phyloP scores from a whole-genome alignment of 73 alveolate species.

The Tetrahymena malaccensis region DNA sequence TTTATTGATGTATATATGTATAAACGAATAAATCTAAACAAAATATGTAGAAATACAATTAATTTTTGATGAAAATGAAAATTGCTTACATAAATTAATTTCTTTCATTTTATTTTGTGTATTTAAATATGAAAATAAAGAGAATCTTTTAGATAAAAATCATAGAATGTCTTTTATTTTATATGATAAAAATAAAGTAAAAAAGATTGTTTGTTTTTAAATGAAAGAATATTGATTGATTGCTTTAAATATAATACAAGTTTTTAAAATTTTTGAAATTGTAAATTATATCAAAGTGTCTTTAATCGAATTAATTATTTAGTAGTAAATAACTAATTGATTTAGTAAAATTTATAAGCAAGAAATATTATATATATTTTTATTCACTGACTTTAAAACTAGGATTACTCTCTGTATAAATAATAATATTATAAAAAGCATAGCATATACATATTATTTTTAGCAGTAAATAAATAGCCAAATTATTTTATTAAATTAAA shows the following conservation, averaged over 20 bases:
- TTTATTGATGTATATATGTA: too few relatives aligned
- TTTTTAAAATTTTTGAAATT: not conserved
- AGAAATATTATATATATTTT: too few relatives aligned
- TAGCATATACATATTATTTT: not conserved
- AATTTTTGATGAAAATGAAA: not conserved
- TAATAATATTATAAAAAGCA: not conserved
- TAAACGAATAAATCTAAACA: too few relatives aligned
- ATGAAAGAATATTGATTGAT: not conserved
- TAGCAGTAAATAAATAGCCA: not conserved
- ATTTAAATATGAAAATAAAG: not conserved
- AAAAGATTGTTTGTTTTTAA: not conserved
- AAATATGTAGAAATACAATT: not conserved
- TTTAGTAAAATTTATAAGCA: not conserved
- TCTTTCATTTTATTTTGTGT: not conserved
- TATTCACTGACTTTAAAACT: too few relatives aligned
- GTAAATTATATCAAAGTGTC: not conserved
- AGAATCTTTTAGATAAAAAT: not conserved
- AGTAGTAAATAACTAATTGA: not conserved
- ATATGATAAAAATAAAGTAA: not conserved
- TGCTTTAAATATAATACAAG: not conserved
- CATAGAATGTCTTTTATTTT: too few relatives aligned
- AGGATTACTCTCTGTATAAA: not conserved
- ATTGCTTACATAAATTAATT: not conserved
- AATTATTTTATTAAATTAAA: not conserved
- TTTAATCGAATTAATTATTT: not conserved